Conservation (phyloP, 1,139 yeast species). For the Blastobotrys persicus region DNA sequence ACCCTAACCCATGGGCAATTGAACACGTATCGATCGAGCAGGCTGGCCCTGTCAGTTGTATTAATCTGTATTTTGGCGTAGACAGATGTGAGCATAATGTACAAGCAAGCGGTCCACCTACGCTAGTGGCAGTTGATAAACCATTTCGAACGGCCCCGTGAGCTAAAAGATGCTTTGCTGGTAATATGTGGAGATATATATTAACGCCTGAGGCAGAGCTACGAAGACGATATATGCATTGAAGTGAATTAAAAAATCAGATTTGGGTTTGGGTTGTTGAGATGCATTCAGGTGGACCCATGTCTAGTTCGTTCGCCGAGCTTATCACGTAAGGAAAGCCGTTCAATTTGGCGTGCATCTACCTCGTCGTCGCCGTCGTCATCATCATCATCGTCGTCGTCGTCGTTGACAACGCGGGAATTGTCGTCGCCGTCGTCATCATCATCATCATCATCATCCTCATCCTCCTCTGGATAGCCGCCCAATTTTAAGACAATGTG, state of each 20-base stretch:
- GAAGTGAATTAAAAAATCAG: neutral
- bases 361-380: constrained; percentile 19
- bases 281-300: constrained; percentile 3
- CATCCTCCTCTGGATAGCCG: constrained; percentile 86
- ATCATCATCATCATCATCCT: constrained; percentile 70
- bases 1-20: neutral
- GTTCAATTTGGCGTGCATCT: constrained; percentile 16
- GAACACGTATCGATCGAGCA: no score
- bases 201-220: no score
- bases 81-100: no score
- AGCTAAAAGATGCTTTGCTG: no score
- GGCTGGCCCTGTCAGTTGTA: no score
- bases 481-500: constrained; percentile 78
- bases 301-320: constrained; percentile 5
- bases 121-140: no score
- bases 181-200: no score
- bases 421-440: constrained; percentile 33
- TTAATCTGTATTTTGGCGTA: no score
- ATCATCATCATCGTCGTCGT: constrained; percentile 23
- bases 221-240: neutral
- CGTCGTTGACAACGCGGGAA: constrained; percentile 2
- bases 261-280: neutral
- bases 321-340: constrained; percentile 9
- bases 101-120: no score
- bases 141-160: no score